Base-by-base conservation (phyloP, 345 rosid species). In the Erucastrum elatum region DNA sequence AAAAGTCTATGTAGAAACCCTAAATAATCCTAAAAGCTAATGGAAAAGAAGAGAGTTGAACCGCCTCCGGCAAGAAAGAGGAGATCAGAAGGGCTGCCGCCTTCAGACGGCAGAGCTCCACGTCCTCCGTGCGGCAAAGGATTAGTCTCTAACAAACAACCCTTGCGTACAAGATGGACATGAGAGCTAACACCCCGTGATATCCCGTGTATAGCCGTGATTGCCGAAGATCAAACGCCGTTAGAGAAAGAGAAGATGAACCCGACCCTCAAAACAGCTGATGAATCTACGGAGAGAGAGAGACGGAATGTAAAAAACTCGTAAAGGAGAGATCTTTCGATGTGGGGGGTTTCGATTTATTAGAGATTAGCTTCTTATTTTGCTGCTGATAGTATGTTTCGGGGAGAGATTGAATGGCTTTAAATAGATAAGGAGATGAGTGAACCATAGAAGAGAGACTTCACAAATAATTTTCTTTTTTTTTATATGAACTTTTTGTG, bases 41-140 rank as follows among this genome's bases (percentile, higher is more conserved):
- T 8, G 35, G 64, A 71, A 58, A 33, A 69, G 51, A 46, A 17
- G 34, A 8, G 75, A 15, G 76, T 31, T 3, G 33, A 64, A 80
- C 99, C 99, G 58, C 99, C 99, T 74, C 99, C 99, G 63, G 99
- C 99, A 6, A 95, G 94, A 84, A 95, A 95, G 85, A 93, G 97
- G 83, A 95, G 98, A 86, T 95, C 99, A 29, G 99, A 95, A 83
- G 99, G 99, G 84, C 97, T 91, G 67, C 99, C 99, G 88, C 99
- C 99, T 90, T 95, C 99, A 68, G 99, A 95, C 74, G 99, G 99
- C 90, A 93, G 86, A 79, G 99, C 97, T 75, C 99, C 99, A 83
- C 99, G 98, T 81, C 99, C 99, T 61, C 99, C 99, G 99, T 95
- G 97, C 93, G 97, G 96, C 87, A 87, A 93, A 86, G 97, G 98